Conservation (phyloP, 2,329 filamentous ascomycete genomes). For the Sporothrix dimorphospora region DNA sequence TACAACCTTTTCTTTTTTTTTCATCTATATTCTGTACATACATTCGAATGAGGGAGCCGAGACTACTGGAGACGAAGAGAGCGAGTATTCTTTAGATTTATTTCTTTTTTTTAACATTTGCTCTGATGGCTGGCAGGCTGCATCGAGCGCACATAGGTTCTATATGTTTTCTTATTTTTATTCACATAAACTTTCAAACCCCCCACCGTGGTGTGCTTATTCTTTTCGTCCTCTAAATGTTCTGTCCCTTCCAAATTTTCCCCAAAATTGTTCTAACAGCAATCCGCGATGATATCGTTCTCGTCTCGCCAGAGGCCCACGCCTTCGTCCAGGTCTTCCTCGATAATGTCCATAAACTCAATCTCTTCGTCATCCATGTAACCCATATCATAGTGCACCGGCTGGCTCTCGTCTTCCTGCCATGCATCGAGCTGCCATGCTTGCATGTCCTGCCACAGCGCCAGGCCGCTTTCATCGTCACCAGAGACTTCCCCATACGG, state of each 20-base stretch:
- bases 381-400: neutral
- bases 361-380: slow-evolving; percentile 9
- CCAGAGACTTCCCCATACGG: neutral
- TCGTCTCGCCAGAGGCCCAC: slow-evolving; percentile 20
- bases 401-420: neutral
- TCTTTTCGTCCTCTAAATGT: neutral
- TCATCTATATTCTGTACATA: slow-evolving; percentile 12
- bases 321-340: slow-evolving; percentile 18
- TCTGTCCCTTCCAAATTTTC: neutral
- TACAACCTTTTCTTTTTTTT: neutral
- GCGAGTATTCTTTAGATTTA: neutral
- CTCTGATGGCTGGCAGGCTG: slow-evolving; percentile 34
- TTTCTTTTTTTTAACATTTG: slow-evolving; percentile 6
- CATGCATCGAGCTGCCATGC: neutral
- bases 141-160: slow-evolving; percentile 27
- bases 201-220: neutral
- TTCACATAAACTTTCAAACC: neutral
- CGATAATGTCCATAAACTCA: slow-evolving; percentile 25
- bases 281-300: neutral
- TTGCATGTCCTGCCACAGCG: slow-evolving; percentile 1
- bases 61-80: neutral
- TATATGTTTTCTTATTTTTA: neutral
- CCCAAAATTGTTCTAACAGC: neutral
- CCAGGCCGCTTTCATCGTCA: neutral
- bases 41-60: neutral